phyloP scores from a whole-genome alignment of 2,329 filamentous ascomycete species.

The Parastagonospora avenae region DNA sequence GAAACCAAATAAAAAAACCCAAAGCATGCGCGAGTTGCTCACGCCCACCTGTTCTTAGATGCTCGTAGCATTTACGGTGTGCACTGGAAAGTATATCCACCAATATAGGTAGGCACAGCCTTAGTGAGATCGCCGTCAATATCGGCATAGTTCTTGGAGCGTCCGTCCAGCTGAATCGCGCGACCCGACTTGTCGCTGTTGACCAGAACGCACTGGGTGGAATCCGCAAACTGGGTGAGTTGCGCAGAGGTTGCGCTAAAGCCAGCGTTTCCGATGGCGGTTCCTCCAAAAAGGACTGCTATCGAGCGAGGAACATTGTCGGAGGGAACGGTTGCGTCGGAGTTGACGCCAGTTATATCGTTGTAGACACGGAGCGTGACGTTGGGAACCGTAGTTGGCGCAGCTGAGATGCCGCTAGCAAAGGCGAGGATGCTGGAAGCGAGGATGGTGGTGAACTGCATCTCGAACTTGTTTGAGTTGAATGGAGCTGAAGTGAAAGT shows the following conservation, averaged over 20 bases:
- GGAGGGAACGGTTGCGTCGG: conserved; percentile 9
- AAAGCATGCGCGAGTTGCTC: neutral
- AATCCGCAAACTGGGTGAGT: conserved; percentile 12
- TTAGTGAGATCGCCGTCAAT: conserved; percentile 14
- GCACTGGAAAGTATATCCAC: conserved; percentile 19
- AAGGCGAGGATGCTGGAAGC: conserved; percentile 12
- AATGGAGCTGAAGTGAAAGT: neutral
- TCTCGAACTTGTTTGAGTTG: conserved; percentile 8
- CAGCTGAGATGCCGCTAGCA: conserved; percentile 5
- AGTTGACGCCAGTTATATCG: conserved; percentile 10
- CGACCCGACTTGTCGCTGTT: conserved; percentile 5
- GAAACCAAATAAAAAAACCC: neutral
- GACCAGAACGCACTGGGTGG: conserved; percentile 13
- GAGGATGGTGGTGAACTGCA: conserved; percentile 19
- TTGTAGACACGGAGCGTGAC: conserved; percentile 16
- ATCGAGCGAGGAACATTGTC: conserved; percentile 7
- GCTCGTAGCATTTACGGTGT: neutral
- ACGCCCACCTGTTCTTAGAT: neutral
- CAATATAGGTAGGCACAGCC: conserved; percentile 13
- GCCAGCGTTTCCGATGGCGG: conserved; percentile 9
- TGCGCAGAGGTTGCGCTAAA: conserved; percentile 17
- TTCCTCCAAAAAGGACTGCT: conserved; percentile 8
- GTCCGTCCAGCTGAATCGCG: conserved; percentile 14
- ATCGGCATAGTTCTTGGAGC: conserved; percentile 17
- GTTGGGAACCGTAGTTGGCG: conserved; percentile 2